Evolutionary conservation across 1,284 basidiomycete species (phyloP), one percentile per base, ranked within the genome.

Genomic region (Xerocomus cyaneibrunnescens): DNA sequence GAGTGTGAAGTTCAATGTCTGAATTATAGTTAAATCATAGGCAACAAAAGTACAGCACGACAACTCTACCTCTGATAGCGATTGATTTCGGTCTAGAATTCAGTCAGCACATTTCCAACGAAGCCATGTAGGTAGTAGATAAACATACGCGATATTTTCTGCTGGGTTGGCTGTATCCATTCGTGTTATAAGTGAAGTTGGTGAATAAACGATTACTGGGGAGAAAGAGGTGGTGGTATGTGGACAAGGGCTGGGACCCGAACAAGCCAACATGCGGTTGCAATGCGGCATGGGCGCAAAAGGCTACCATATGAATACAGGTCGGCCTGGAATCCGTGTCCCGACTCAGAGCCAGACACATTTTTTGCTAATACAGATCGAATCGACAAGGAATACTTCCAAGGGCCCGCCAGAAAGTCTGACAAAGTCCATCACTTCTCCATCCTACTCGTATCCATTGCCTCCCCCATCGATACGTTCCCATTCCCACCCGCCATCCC

Each of bases 401-500:
- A n/a, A n/a, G n/a, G n/a, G n/a, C n/a, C n/a, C n/a, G n/a, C n/a
- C n/a, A n/a, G n/a, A n/a, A n/a, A n/a, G n/a, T n/a, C n/a, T n/a
- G n/a, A n/a, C n/a, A n/a, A n/a, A n/a, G n/a, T n/a, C n/a, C n/a
- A n/a, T n/a, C n/a, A n/a, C n/a, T n/a, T n/a, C n/a, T n/a, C n/a
- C n/a, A n/a, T n/a, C n/a, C n/a, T n/a, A n/a, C n/a, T n/a, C 30
- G 64, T 48, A 10, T 67, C 66, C 71, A 68, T 68, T 8, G 54
- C 58, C 44, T 72, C 71, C 23, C 58, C 55, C 17, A 52, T 55
- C 30, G 68, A 55, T 16, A 59, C 58, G 9, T 71, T 71, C 16
- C 58, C 72, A 7, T 50, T 54, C 22, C 34, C 19, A 22, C 22
- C 37, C 8, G 16, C 25, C 5, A 62, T 57, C 1, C 56, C 52